phyloP scores from a whole-genome alignment of 2,329 filamentous ascomycete species.

The Penicillium capsulatum region DNA sequence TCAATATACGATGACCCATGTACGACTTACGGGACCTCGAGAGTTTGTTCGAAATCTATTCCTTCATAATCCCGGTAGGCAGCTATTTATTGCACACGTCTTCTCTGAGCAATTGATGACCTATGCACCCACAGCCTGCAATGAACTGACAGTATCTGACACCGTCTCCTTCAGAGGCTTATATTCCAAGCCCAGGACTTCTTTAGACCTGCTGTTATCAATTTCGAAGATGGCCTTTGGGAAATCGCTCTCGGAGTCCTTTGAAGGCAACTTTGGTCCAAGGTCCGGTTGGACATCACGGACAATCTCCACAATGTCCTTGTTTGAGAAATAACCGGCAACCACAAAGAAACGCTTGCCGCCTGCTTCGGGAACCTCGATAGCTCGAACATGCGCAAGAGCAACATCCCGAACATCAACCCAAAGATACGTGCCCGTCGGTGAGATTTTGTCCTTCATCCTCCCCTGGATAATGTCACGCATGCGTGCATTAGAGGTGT shows the following conservation, averaged over 20 bases:
- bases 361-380: conserved; percentile 45
- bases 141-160: conserved; percentile 36
- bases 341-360: conserved; percentile 46
- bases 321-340: conserved; percentile 42
- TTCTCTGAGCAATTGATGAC: not conserved
- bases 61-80: too few species aligned
- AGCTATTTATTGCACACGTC: too few species aligned
- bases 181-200: conserved; percentile 43
- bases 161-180: conserved; percentile 36
- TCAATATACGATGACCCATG: too few species aligned
- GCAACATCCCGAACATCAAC: conserved; percentile 51
- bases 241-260: conserved; percentile 30
- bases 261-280: conserved; percentile 39
- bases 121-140: conserved; percentile 33
- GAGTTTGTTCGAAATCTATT: too few species aligned
- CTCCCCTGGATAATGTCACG: conserved; percentile 61
- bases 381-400: conserved; percentile 46
- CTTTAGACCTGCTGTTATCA: conserved; percentile 40
- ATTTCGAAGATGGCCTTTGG: conserved; percentile 30
- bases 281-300: conserved; percentile 43
- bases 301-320: conserved; percentile 41
- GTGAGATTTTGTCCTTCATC: conserved; percentile 54
- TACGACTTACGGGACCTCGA: too few species aligned
- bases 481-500: conserved; percentile 68
- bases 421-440: conserved; percentile 58